Base-by-base conservation (phyloP, 139 green algal species). In the Volvox africanus region DNA sequence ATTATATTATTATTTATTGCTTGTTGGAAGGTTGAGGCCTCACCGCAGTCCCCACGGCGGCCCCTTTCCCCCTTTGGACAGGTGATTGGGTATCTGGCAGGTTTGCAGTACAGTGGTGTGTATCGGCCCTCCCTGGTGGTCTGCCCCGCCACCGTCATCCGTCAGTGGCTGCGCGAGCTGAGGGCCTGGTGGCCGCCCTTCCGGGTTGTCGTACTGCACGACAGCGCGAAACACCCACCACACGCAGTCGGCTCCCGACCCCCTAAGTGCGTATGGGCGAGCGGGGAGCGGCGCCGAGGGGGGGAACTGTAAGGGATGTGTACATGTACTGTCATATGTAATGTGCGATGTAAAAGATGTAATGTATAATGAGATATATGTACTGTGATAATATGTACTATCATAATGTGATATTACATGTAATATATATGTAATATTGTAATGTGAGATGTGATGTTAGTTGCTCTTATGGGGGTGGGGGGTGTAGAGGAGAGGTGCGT, bases 131-230 rank as follows among this genome's bases (percentile, higher is more conserved):
- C 91, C n/a, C 90, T 99, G 20, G 90, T 99, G 37, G 95, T 99
- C 2, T 98, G 96, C 88, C 98, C 98, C 37, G 98, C 98, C 44
- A 99, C 98, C 1, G 95, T 99, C 82, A 93, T 99, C 87, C 94
- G 95, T 1, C 98, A 99, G 95, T 99, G 98, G 98, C 93, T 98
- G 90, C 88, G 97, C 0, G 98, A 99, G 96, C 91, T 99, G 80
- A 91, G 95, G 22, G 77, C 65, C 3, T 99, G 98, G 98, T 95
- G 93, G 65, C 95, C 95, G 69, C 82, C 37, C 1, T 82, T 96
- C 28, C 82, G 96, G 0, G 97, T 99, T 30, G 89, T 96, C 19
- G 93, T 99, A n/a, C 92, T 99, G 89, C 98, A 99, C 92, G 96
- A 98, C 19, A 89, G 89, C 67, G 92, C 80, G 28, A 68, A 68